phyloP scores from a whole-genome alignment of 2,329 filamentous ascomycete genomes.

The Pseudogymnoascus sp. region DNA sequence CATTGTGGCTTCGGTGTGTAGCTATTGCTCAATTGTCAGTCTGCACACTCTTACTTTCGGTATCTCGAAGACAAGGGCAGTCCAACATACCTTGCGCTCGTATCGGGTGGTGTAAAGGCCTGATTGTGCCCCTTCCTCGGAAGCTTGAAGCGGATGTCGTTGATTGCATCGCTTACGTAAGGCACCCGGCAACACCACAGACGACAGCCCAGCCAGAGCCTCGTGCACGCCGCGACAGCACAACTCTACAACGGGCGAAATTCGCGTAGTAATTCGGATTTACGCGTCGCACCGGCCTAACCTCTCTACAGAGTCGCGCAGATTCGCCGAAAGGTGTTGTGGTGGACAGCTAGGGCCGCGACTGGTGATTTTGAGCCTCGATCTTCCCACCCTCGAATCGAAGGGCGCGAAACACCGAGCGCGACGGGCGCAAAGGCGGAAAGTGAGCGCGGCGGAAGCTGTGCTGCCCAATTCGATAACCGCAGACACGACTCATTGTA shows the following conservation, averaged over 20 bases:
- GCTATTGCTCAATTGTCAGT: conserved; percentile 4
- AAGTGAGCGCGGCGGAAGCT: conserved; percentile 3
- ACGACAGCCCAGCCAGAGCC: conserved; percentile 12
- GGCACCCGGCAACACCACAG: conserved; percentile 11
- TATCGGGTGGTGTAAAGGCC: conserved; percentile 11
- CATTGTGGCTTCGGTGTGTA: conserved; percentile 25
- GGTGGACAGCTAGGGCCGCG: background rate
- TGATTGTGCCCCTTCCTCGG: conserved; percentile 1
- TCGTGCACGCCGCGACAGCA: conserved; percentile 14
- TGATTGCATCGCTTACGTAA: conserved; percentile 11
- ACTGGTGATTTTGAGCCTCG: conserved; percentile 4
- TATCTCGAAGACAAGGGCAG: background rate
- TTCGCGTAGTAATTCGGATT: conserved; percentile 22
- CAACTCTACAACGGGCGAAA: conserved; percentile 22
- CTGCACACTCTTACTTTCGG: background rate
- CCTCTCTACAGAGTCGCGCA: conserved; percentile 16
- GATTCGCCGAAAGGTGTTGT: background rate
- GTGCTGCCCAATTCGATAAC: background rate
- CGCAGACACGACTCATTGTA: background rate
- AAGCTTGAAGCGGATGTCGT: conserved; percentile 9
- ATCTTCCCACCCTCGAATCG: background rate
- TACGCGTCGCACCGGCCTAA: conserved; percentile 26
- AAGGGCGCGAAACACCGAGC: background rate
- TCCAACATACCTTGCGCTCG: conserved; percentile 3
- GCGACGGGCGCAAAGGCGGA: background rate